Evolutionary conservation across 768 basidiomycete species (phyloP), one percentile per base, ranked within the genome.

Genomic region (Rhodotorula paludigena): DNA sequence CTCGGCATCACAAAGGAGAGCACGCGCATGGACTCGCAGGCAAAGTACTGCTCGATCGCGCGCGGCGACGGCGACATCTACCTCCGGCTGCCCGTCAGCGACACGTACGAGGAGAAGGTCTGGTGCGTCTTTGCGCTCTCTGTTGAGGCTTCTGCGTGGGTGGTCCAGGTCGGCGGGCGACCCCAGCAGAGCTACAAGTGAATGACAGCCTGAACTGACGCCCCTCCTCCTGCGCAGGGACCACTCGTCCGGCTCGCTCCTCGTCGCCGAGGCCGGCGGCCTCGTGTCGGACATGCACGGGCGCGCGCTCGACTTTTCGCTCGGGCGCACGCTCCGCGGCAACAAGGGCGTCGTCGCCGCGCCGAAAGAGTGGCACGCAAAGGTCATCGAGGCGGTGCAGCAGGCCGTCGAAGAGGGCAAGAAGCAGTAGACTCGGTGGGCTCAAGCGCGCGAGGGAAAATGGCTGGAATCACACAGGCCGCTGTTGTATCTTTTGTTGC

Each of bases 11-110:
- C 85, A 25, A 80, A 83, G 3, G 77, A 83, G 1, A 86, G 89
- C 15, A 81, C 86, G 23, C 82, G 90, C 28, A 96, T 98, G 92
- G 94, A 98, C 77, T 90, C 88, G 77, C 93, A 97, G 78, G 92
- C 92, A 3, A 99, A 98, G 79, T 98, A 98, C 73, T 85, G 87
- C 38, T 86, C 87, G 75, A 84, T 98, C 21, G 85, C 86, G 9
- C 81, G 93, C 48, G 92, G 93, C 0, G 89, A 94, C 62, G 92
- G 92, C 1, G 87, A 86, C 2, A 84, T 85, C 42, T 94, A 92
- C 76, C 80, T 91, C 49, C 82, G 89, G 14, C 86, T 90, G 83
- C 90, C 90, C 0, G 86, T 86, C 5, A 64, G 71, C 1, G 85
- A 85, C 10, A 88, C 86, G 4, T 97, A 98, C 77, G 78, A 80